Base-by-base conservation (phyloP, 2,329 filamentous ascomycete species). In the Metarhizium album region DNA sequence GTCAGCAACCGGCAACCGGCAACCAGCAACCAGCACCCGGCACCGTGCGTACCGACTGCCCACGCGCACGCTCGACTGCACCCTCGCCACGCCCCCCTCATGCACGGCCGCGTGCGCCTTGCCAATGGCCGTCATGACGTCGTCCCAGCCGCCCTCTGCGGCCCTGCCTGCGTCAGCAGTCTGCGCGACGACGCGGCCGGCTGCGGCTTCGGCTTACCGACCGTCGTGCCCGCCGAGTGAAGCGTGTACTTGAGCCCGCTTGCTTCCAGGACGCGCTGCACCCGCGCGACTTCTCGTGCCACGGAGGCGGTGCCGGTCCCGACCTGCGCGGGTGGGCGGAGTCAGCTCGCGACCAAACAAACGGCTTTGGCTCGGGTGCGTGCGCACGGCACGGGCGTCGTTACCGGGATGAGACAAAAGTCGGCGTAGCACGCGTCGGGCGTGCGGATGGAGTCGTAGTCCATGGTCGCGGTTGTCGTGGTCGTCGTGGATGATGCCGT, bases 181-280 rank as follows among this genome's bases (percentile, higher is more conserved):
- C n/a, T n/a, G n/a, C n/a, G n/a, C n/a, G n/a, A n/a, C n/a, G n/a
- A n/a, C n/a, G n/a, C n/a, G n/a, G n/a, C n/a, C n/a, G n/a, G n/a
- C n/a, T n/a, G n/a, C n/a, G n/a, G n/a, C n/a, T n/a, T n/a, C n/a
- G 27, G 73, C 83, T 52, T 73, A 93, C 89, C 90, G 50, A 97
- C 79, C 0, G 91, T 97, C 0, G 91, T 96, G 13, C 91, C 93
- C 2, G 90, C 90, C 24, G 87, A 90, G 70, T 97, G 91, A 88
- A 97, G 93, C 45, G 79, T 83, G 65, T 90, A 91, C 56, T 81
- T 83, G 55, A 97, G 67, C 2, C 89, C 89, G 59, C 86, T 93
- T 49, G 80, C 82, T 67, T 86, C 82, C 60, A 98, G 77, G 35
- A 97, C 75, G 52, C 84, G 82, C 71, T 97, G 91, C 37, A 97